phyloP scores from a whole-genome alignment of 2,329 filamentous ascomycete species.

The Erysiphe neolycopersici region DNA sequence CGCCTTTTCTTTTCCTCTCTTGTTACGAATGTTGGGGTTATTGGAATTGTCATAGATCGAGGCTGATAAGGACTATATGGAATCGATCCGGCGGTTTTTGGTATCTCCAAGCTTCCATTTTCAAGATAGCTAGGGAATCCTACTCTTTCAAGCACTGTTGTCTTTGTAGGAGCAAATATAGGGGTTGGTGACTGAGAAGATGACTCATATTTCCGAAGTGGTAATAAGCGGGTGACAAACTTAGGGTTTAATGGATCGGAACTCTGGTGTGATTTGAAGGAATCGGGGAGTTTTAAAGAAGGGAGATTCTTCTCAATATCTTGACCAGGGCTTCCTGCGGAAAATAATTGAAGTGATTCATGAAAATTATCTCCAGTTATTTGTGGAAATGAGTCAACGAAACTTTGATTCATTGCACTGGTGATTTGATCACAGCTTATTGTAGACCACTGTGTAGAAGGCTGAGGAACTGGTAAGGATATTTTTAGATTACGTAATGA shows the following conservation, averaged over 20 bases:
- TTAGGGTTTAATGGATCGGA: constrained; percentile 1
- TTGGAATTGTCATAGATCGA: constrained; percentile 45
- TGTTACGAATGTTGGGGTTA: constrained; percentile 50
- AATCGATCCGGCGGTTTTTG: constrained; percentile 30
- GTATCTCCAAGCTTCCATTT: constrained; percentile 22
- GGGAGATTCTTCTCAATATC: background rate
- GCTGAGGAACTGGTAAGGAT: constrained; percentile 26
- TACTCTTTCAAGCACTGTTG: constrained; percentile 34
- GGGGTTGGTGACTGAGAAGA: constrained; percentile 23
- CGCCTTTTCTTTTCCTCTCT: constrained; percentile 43
- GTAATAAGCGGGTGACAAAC: constrained; percentile 19
- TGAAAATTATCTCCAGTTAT: constrained; percentile 36
- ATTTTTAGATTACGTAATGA: too few relatives aligned
- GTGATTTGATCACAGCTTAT: constrained; percentile 15
- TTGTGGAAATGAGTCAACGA: constrained; percentile 25
- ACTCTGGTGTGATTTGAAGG: background rate
- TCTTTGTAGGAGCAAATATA: constrained; percentile 22
- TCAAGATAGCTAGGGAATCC: constrained; percentile 22
- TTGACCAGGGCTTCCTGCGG: background rate
- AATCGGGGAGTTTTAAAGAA: background rate
- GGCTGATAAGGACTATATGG: constrained; percentile 63
- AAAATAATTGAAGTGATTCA: constrained; percentile 11
- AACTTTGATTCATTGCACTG: constrained; percentile 13
- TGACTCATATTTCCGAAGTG: constrained; percentile 35
- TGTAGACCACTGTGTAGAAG: constrained; percentile 33